These are phyloP conservation scores for Coccomyxa subellipsoidea DNA, from an alignment of 163 green algal genomes.

Conservation along the genomic window DNA sequence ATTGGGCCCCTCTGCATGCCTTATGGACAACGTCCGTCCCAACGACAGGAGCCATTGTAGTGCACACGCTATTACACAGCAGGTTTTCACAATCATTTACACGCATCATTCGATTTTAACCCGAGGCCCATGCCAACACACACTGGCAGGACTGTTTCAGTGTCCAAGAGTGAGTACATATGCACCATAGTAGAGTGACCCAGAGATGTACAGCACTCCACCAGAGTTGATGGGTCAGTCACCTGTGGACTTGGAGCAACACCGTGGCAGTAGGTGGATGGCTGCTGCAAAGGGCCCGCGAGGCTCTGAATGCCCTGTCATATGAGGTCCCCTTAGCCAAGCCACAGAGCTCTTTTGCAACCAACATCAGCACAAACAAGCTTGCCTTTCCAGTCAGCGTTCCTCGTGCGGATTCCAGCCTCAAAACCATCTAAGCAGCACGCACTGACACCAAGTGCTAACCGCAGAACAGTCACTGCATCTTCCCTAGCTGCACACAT, in stretches of 20 bases:
- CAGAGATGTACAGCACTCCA: background rate
- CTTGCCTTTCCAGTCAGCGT: background rate
- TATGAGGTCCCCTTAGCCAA: background rate
- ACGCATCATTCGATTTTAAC: background rate
- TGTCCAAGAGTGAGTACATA: background rate
- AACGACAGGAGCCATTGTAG: too few relatives aligned
- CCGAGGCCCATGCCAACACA: background rate
- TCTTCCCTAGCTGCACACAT: background rate
- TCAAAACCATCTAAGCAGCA: background rate
- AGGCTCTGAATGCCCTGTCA: background rate
- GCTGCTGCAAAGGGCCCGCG: background rate
- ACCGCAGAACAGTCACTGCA: background rate
- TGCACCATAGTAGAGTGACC: background rate
- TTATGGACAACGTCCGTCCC: background rate
- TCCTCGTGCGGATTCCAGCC: background rate
- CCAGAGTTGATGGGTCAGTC: background rate
- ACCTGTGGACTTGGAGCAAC: background rate
- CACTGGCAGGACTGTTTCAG: background rate
- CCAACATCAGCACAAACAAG: background rate
- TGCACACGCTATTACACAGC: background rate
- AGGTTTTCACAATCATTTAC: background rate
- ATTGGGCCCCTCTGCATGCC: background rate
- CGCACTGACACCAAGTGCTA: background rate
- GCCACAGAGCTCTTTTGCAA: too few relatives aligned
- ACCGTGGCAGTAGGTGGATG: background rate